These are phyloP conservation scores for Teratosphaeria pseudoeucalypti DNA, from an alignment of 2,329 filamentous ascomycete species.

Conservation along the genomic window DNA sequence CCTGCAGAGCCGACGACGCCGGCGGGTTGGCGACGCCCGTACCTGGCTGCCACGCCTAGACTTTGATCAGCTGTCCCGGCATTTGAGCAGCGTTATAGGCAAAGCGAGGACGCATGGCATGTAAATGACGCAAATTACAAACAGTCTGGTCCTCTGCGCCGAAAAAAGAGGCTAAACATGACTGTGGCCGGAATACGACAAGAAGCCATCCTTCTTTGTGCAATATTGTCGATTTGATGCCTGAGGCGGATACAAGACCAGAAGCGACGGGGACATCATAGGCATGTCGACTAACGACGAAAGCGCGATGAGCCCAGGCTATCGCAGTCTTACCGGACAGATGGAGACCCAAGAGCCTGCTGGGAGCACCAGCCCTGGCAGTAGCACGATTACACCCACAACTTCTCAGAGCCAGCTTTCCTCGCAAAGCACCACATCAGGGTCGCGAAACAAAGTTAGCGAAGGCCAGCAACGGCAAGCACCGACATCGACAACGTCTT, in stretches of 20 bases:
- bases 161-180: background rate
- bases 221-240: background rate
- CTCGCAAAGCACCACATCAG: background rate
- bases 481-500: conserved; percentile 4
- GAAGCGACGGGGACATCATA: background rate
- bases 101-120: background rate
- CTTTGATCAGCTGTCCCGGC: background rate
- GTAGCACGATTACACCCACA: background rate
- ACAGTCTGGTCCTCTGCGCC: background rate
- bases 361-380: background rate
- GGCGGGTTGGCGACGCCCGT: background rate
- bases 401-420: background rate
- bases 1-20: background rate
- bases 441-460: background rate
- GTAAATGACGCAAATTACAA: background rate
- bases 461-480: conserved; percentile 3
- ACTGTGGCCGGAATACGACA: background rate
- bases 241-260: background rate
- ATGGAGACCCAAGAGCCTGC: conserved; percentile 26
- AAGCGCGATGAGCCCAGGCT: conserved; percentile 7
- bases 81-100: background rate
- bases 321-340: conserved; percentile 25
- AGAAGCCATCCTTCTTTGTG: background rate
- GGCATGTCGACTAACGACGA: conserved; percentile 3
- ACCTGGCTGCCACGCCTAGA: background rate